Evolutionary conservation across 805 yeast genomes (phyloP), one percentile per base, ranked within the genome.

Genomic region (Spathaspora arborariae): DNA sequence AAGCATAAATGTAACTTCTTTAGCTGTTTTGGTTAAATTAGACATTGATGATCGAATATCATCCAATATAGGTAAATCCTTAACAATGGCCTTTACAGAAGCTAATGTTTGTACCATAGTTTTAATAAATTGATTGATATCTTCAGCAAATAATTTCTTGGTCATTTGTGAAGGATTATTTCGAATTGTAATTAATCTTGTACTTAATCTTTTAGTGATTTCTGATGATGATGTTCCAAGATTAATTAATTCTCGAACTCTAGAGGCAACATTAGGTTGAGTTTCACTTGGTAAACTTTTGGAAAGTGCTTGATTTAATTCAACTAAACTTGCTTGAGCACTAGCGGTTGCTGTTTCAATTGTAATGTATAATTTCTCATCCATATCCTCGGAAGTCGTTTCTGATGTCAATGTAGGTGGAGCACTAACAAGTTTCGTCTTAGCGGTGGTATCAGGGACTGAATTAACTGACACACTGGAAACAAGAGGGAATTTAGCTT

Each of bases 1-100:
- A 38, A 91, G 67, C 55, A 88, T 74, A n/a, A 88, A 82, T 0
- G 97, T 90, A 13, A 92, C 85, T 58, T 92, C 98, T 58, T 92
- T 92, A 3, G 97, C 88, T 2, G 91, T 86, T 53, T 88, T 82
- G 0, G 97, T 91, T 48, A 92, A 70, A 33, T 82, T 79, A 0
- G 96, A 88, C 65, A 92, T 77, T 5, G 87, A 80, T 6, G 91
- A 83, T 48, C 96, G 72, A 5, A 85, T 84, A 46, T 88, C 96
- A 55, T 85, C 83, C 44, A 92, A 72, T 13, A 84, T 77, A 0
- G 96, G 91, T 47, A 89, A 73, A 52, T 88, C 97, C 45, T 80
- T 78, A 80, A 92, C 85, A 1, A 95, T 83, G 1, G 79, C 75
- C 58, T 90, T 90, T 0, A 96, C 89, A 1, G 88, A 80, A 2